phyloP scores from a whole-genome alignment of 75 land plant species.

The Gnetum montanum region DNA sequence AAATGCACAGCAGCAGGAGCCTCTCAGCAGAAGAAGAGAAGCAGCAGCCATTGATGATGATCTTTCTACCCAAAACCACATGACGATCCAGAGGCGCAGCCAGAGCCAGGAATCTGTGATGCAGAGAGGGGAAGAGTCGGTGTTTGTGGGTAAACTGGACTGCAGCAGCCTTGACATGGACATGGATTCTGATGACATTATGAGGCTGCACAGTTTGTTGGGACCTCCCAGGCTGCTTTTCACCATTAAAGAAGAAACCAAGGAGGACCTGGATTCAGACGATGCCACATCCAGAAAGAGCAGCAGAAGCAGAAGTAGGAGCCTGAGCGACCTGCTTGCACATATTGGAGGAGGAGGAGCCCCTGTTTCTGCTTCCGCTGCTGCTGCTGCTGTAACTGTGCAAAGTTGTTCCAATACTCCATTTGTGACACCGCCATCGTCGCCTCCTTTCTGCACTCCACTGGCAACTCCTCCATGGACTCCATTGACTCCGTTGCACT shows the following conservation, averaged over 20 bases:
- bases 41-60: too few species aligned
- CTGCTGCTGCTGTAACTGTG: slow-evolving; percentile 5
- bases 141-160: slow-evolving; percentile 4
- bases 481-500: slow-evolving; percentile 35
- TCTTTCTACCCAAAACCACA: background rate
- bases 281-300: slow-evolving; percentile 42
- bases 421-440: slow-evolving; percentile 53
- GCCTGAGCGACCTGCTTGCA: slow-evolving; percentile 40
- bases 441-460: slow-evolving; percentile 55
- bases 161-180: slow-evolving; percentile 8
- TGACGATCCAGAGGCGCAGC: background rate
- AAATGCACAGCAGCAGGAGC: too few species aligned
- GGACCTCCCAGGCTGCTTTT: slow-evolving; percentile 71
- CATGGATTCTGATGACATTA: slow-evolving; percentile 36
- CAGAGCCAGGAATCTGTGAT: slow-evolving; percentile 12
- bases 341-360: background rate
- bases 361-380: background rate
- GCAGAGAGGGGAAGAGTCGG: slow-evolving; percentile 19
- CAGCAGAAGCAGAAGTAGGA: slow-evolving; percentile 33
- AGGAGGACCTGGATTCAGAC: slow-evolving; percentile 70
- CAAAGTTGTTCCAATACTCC: slow-evolving; percentile 28
- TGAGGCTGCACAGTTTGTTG: slow-evolving; percentile 38
- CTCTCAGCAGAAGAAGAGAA: background rate
- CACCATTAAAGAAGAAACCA: slow-evolving; percentile 77
- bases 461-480: slow-evolving; percentile 12